A percentile compares a stretch with the other conserved stretches of the same genome.
Conservation (phyloP, 2,329 filamentous ascomycete genomes). For the Cadophora malorum region DNA sequence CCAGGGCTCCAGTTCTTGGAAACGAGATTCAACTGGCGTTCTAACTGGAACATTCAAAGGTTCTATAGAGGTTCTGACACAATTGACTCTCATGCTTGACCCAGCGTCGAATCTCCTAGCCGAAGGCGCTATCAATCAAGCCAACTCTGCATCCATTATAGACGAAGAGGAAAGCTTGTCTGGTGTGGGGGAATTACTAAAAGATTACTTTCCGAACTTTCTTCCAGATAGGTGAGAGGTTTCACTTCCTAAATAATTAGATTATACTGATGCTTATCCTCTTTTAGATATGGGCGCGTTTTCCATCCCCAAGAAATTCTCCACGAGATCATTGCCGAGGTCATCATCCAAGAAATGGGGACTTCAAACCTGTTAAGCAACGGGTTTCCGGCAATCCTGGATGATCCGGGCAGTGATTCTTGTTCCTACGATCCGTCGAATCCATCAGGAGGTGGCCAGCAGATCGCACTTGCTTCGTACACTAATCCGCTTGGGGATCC, state of each 20-base stretch:
- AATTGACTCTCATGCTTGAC: conserved; percentile 11
- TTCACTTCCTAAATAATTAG: too few relatives aligned
- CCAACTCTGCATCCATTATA: neutral
- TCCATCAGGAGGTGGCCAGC: conserved; percentile 19
- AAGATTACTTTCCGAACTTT: conserved; percentile 10
- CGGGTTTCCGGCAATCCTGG: conserved; percentile 5
- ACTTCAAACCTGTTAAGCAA: neutral
- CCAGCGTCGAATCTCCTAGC: neutral
- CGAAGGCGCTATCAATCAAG: neutral
- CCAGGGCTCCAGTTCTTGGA: conserved; percentile 4
- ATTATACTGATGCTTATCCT: too few relatives aligned
- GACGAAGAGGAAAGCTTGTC: neutral
- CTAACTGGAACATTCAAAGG: conserved; percentile 2
- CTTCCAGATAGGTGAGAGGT: conserved; percentile 5
- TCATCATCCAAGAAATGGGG: conserved; percentile 12
- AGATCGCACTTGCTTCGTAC: conserved; percentile 29
- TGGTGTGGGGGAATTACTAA: neutral
- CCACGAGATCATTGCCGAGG: conserved; percentile 8
- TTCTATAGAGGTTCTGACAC: neutral
- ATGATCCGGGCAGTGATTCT: neutral
- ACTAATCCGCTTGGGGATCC: conserved; percentile 28
- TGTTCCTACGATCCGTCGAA: neutral
- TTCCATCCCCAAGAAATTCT: conserved; percentile 10
- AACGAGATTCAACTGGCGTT: conserved; percentile 13
- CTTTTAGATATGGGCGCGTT: conserved; percentile 13